Evolutionary conservation across 169 alveolate genomes (phyloP).

Genomic region (Babesia ovata): DNA sequence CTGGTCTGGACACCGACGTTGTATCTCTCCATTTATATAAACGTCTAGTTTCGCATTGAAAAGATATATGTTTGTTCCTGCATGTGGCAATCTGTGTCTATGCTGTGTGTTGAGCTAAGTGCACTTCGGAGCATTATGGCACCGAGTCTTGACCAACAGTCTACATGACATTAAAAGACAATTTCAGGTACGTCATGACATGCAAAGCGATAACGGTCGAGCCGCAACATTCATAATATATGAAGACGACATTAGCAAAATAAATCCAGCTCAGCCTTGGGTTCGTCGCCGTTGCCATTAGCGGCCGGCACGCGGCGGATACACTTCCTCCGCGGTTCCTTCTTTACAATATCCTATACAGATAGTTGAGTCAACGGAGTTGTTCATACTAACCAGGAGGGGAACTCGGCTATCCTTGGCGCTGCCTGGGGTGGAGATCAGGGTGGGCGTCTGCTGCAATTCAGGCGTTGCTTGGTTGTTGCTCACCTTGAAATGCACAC

Average conservation of each 20-base stretch:
- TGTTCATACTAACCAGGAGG: neutral
- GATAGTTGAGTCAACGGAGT: no score
- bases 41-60: neutral
- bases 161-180: neutral
- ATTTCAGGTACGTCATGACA: neutral
- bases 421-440: neutral
- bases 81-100: neutral
- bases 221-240: neutral
- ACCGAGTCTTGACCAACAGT: neutral
- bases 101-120: neutral
- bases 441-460: slow-evolving; percentile 10
- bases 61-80: neutral
- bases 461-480: neutral
- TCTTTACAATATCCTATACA: slow-evolving; percentile 1
- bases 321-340: slow-evolving; percentile 35
- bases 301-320: slow-evolving; percentile 6
- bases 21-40: neutral
- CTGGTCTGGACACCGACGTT: slow-evolving; percentile 30
- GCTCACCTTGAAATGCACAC: slow-evolving; percentile 24
- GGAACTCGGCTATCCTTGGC: neutral
- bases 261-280: slow-evolving; percentile 29
- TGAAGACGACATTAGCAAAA: slow-evolving; percentile 8
- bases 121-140: neutral
- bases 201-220: neutral
- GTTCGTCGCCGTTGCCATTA: slow-evolving; percentile 7